These are phyloP conservation scores for Polysphondylium violaceum DNA, from an alignment of 78 protist species.

Conservation along the genomic window DNA sequence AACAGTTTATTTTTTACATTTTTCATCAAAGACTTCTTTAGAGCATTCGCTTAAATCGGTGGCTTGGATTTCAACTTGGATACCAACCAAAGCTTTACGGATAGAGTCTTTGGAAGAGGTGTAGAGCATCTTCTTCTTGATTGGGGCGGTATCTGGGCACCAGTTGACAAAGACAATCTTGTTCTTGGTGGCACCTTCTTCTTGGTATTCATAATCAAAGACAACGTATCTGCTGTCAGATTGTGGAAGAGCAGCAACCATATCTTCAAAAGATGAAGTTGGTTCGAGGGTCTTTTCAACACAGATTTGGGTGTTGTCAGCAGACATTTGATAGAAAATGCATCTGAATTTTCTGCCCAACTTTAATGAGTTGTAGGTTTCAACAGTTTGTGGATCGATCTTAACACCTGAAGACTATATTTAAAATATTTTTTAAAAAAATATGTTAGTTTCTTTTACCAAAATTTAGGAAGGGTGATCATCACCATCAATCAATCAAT, in stretches of 20 bases:
- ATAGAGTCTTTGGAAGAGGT: conserved; percentile 93
- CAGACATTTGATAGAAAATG: conserved; percentile 65
- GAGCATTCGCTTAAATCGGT: conserved; percentile 90
- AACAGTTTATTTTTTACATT: conserved; percentile 80
- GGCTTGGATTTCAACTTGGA: conserved; percentile 93
- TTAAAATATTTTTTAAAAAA: too few species aligned
- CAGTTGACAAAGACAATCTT: conserved; percentile 55
- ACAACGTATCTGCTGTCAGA: conserved; percentile 72
- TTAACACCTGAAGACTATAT: conserved; percentile 67
- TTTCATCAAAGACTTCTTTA: conserved; percentile 59
- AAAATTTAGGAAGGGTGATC: too few species aligned
- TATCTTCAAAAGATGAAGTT: conserved; percentile 16
- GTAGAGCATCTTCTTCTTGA: conserved; percentile 94
- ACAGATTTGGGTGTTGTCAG: conserved; percentile 17
- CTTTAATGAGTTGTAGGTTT: conserved; percentile 49
- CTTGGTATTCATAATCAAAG: conserved; percentile 42
- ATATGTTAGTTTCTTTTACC: too few species aligned
- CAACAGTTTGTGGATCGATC: conserved; percentile 5
- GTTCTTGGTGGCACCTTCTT: conserved; percentile 73
- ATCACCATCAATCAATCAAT: too few species aligned
- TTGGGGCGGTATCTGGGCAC: conserved; percentile 86
- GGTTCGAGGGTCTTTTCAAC: conserved; percentile 51
- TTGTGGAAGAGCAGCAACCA: conserved; percentile 15
- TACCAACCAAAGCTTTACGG: conserved; percentile 91
- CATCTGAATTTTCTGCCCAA: conserved; percentile 30